phyloP scores from a whole-genome alignment of 2,329 filamentous ascomycete species.

The Xylaria sp. region DNA sequence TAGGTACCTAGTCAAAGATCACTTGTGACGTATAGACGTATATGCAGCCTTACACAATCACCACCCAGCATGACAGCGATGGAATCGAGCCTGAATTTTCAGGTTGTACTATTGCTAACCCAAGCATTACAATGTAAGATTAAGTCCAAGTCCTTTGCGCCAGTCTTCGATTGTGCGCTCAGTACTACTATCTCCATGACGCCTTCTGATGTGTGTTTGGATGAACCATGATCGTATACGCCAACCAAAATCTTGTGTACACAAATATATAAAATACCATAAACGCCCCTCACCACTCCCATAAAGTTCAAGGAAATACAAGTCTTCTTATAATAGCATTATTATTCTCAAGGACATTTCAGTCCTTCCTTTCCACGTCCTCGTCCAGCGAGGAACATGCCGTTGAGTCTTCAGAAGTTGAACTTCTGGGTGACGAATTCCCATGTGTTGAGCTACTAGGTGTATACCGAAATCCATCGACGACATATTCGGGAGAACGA shows the following conservation, averaged over 20 bases:
- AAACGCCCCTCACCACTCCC: neutral
- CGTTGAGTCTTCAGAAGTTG: slow-evolving; percentile 34
- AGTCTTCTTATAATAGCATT: neutral
- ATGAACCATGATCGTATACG: slow-evolving; percentile 1
- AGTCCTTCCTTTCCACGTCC: slow-evolving; percentile 45
- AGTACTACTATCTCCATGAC: neutral
- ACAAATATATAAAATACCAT: slow-evolving; percentile 17
- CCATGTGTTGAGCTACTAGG: slow-evolving; percentile 40
- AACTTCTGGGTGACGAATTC: slow-evolving; percentile 27
- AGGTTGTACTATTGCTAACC: neutral
- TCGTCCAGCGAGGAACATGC: slow-evolving; percentile 45
- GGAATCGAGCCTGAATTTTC: no score
- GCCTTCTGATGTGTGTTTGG: slow-evolving; percentile 1
- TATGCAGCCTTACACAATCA: neutral
- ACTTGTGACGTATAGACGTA: neutral
- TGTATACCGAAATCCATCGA: slow-evolving; percentile 57
- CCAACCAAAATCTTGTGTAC: slow-evolving; percentile 6
- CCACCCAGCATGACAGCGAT: no score
- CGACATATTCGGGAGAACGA: slow-evolving; percentile 52
- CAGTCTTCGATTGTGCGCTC: neutral
- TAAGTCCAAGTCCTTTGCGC: neutral
- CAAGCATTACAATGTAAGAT: neutral
- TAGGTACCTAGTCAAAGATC: neutral
- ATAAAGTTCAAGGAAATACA: neutral
- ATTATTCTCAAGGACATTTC: slow-evolving; percentile 22